A percentile compares a stretch with the other conserved stretches of the same genome.
phyloP scores from a whole-genome alignment of 1,139 yeast genomes.

The Taphrina pruni region DNA sequence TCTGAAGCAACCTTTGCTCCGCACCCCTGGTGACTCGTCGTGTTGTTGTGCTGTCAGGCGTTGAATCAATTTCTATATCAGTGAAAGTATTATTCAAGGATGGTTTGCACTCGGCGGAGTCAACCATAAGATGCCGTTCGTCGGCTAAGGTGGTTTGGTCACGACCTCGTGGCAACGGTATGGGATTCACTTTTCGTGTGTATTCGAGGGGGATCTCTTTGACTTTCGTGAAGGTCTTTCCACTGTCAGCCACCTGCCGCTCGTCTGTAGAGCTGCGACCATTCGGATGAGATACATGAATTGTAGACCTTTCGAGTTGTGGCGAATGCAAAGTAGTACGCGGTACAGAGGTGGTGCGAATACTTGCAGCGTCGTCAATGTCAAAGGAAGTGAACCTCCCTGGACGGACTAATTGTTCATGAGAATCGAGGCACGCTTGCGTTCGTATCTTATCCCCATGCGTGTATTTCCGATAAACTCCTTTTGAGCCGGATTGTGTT shows the following conservation, averaged over 20 bases:
- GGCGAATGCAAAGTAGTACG: background rate
- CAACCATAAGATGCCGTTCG: constrained; percentile 19
- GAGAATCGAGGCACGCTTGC: background rate
- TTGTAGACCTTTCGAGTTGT: background rate
- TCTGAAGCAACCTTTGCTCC: background rate
- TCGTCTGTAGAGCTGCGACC: background rate
- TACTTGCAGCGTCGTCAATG: background rate
- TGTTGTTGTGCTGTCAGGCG: background rate
- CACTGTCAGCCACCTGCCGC: background rate
- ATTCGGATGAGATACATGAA: background rate
- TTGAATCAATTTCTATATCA: background rate
- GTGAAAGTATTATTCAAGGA: background rate
- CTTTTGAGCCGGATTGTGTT: background rate
- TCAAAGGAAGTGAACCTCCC: background rate
- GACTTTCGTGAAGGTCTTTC: background rate
- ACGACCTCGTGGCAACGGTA: constrained; percentile 24
- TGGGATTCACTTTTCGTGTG: background rate
- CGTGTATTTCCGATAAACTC: background rate
- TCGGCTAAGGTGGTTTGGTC: background rate
- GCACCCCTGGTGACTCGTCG: constrained; percentile 3
- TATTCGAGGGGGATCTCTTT: background rate
- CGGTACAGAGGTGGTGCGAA: background rate
- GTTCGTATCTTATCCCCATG: background rate
- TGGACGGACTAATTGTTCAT: background rate
- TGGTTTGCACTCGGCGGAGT: constrained; percentile 4